Base-by-base conservation (phyloP, 2,329 filamentous ascomycete species). In the Aureobasidium sp. region DNA sequence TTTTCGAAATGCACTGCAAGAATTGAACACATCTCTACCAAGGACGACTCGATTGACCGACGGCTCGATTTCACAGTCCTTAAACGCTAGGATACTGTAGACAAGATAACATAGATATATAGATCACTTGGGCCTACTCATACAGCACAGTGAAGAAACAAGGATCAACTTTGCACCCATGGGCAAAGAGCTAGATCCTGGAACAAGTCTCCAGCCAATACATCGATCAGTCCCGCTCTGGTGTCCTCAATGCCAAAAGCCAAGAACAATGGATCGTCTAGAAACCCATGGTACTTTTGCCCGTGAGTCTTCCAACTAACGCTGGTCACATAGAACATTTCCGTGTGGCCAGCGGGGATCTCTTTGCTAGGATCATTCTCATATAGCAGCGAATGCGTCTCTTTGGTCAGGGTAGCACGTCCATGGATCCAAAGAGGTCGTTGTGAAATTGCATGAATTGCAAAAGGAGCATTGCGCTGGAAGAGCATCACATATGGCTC, bases 241-340 rank as follows among this genome's bases (percentile, higher is more conserved):
- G 70, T 64, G 67, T 85, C 83, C 67, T 86, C 83, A 39, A 84
- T 77, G 0, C 83, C 83, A 68, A 86, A 85, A 0, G 71, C 75
- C 3, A 86, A 47, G 44, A 85, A 79, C 15, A 85, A 21, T 13
- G 79, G 76, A 66, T 86, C 83, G 64, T 85, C 83, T 10, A 81
- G 63, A 60, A 79, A 83, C 0, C 83, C 83, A 66, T 84, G 79
- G 64, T 85, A 85, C 34, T 68, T 77, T 63, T 76, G 71, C 0
- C 74, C 75, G 0, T 69, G 69, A 0, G 64, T 68, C 68, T 79
- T 83, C 83, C 83, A 86, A 63, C 76, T 81, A 36, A 84, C 78
- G 0, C 77, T 81, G 0, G 81, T 85, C 0, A 85, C 73, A 63
- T 84, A 86, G 32, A 86, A 71, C 81, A 85, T 83, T 66, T 84